Conservation (phyloP, 78 protist species). For the Thecamonas trahens region DNA sequence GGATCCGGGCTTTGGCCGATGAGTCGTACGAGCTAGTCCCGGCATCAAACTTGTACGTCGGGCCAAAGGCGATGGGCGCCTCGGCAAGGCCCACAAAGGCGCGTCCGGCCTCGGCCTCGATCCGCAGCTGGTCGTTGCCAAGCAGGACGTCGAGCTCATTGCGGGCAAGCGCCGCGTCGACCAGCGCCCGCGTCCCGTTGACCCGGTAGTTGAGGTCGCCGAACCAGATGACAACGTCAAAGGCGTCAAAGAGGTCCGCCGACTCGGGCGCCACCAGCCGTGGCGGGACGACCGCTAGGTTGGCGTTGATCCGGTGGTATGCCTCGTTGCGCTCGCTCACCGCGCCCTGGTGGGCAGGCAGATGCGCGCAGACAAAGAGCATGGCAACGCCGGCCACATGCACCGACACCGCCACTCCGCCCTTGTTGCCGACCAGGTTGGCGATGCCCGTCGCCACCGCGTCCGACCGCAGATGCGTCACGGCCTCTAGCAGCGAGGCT, state of each 20-base stretch:
- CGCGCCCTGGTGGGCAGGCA: conserved; percentile 54
- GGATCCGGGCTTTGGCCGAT: conserved; percentile 29
- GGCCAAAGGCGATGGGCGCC: conserved; percentile 22
- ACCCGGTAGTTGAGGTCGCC: conserved; percentile 61
- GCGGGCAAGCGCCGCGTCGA: not conserved
- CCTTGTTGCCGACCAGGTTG: conserved; percentile 9
- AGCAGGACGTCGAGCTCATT: not conserved
- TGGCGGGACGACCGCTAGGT: not conserved
- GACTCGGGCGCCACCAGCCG: not conserved
- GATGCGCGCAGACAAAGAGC: conserved; percentile 8
- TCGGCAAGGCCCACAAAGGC: not conserved
- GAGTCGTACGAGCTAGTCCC: conserved; percentile 50
- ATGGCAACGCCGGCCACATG: not conserved
- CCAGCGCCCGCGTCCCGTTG: conserved; percentile 5
- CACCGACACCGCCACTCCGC: conserved; percentile 2
- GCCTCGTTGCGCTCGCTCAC: conserved; percentile 17
- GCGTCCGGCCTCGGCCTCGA: not conserved
- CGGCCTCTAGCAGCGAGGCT: not conserved
- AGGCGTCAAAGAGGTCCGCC: too few relatives aligned
- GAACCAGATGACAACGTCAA: conserved; percentile 1
- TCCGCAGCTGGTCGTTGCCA: conserved; percentile 2
- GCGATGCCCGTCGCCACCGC: not conserved
- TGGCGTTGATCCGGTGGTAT: not conserved
- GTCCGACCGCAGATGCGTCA: not conserved
- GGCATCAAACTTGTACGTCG: conserved; percentile 50